A percentile compares a stretch with the other conserved stretches of the same genome.
phyloP scores from a whole-genome alignment of 2,329 filamentous ascomycete genomes.

The Penicillium sumatraense region DNA sequence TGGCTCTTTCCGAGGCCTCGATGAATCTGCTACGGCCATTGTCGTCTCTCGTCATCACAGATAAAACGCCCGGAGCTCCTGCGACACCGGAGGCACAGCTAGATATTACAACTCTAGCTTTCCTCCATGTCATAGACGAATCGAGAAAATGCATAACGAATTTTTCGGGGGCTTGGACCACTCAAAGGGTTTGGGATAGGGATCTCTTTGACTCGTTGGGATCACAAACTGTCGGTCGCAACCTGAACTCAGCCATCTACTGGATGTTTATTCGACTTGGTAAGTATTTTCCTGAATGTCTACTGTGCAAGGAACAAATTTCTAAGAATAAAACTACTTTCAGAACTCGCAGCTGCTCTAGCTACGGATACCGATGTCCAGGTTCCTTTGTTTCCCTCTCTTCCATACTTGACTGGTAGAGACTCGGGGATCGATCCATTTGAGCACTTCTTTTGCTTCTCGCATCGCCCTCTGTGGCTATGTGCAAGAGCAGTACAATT shows the following conservation, averaged over 20 bases:
- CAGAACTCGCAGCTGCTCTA: constrained; percentile 31
- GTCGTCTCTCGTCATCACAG: not conserved
- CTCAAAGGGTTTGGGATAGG: not conserved
- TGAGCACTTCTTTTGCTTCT: constrained; percentile 26
- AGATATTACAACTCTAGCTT: constrained; percentile 15
- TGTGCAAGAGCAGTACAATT: constrained; percentile 29
- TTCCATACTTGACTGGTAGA: constrained; percentile 16
- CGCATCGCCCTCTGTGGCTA: constrained; percentile 30
- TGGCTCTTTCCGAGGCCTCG: constrained; percentile 27
- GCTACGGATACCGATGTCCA: constrained; percentile 25
- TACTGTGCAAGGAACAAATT: not conserved
- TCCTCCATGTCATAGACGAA: constrained; percentile 21
- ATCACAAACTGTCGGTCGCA: constrained; percentile 17
- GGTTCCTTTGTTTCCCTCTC: constrained; percentile 19
- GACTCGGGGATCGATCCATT: constrained; percentile 16
- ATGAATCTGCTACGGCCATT: constrained; percentile 10
- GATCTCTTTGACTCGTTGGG: constrained; percentile 17
- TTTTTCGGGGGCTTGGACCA: constrained; percentile 20
- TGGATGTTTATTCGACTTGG: constrained; percentile 35
- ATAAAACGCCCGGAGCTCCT: not conserved
- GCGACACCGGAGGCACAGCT: not conserved
- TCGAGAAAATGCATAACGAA: constrained; percentile 20
- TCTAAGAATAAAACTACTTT: not conserved
- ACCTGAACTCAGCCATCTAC: constrained; percentile 31
- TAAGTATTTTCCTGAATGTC: constrained; percentile 14